Base-by-base conservation (phyloP, 1,139 yeast genomes). In the Yamadazyma oceani region DNA sequence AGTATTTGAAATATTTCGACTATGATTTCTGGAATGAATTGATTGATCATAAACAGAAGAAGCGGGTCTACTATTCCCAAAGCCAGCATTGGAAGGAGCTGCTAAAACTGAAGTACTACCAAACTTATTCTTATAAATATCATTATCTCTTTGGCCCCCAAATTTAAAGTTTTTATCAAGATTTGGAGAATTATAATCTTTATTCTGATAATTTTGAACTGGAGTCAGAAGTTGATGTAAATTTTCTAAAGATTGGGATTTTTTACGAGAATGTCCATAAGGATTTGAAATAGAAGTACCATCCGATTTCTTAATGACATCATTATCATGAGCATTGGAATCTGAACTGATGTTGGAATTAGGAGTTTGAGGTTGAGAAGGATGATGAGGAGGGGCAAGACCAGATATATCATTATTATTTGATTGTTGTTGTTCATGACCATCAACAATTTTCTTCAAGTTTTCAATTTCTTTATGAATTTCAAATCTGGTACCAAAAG, bases 401-500 rank as follows among this genome's bases (percentile, higher is more conserved):
- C 21, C 30, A 8, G 30, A 16, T 16, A 27, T 15, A 19, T 17
- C 31, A 26, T 27, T 13, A 9, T 16, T 12, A 10, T 31, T 7
- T n/a, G 13, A 10, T 15, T 31, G 31, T 12, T 15, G 32, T 28
- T 39, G 36, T 24, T 33, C 32, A 17, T 40, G 40, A 4, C 42
- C 44, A 16, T 39, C 38, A 14, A 43, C 46, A 8, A 43, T 42
- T 36, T 64, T 58, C 44, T 70, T 69, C 49, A 90, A 72, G 32
- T 80, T 76, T 58, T 87, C 95, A 53, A 92, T 90, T 57, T 87
- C 96, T 57, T 88, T 88, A 58, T 82, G 82, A 31, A 94, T 78
- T 60, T 90, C 96, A 62, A 89, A 92, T 43, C 99, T 73, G 1
- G 97, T 90, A 16, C 99, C 99, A 66, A 92, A 92, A 3, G 96